phyloP scores from a whole-genome alignment of 2,329 filamentous ascomycete species.

The Paecilomyces niveus region DNA sequence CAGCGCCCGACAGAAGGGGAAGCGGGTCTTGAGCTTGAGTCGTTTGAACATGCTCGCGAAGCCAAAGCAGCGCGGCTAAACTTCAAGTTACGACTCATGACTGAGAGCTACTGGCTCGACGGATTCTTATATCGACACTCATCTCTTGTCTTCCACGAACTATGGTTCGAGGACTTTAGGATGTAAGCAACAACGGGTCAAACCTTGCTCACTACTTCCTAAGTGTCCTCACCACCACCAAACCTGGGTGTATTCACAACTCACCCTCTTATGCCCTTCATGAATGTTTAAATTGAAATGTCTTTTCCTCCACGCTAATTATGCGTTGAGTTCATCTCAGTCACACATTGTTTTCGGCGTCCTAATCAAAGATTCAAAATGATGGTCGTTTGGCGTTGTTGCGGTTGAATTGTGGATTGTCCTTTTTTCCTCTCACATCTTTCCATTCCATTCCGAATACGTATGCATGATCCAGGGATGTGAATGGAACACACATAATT shows the following conservation, averaged over 20 bases:
- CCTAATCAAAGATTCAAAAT: neutral
- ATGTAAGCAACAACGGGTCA: too few relatives aligned
- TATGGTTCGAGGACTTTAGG: neutral
- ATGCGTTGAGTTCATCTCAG: neutral
- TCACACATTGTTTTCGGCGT: neutral
- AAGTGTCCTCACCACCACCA: neutral
- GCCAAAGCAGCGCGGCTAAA: conserved; percentile 34
- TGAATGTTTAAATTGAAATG: neutral
- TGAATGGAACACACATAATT: neutral
- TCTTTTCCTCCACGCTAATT: neutral
- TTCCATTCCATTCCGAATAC: neutral
- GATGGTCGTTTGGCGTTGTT: neutral
- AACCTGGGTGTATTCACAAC: neutral
- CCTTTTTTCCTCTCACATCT: conserved; percentile 1
- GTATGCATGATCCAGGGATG: neutral
- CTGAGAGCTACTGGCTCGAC: neutral
- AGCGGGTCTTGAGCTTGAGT: conserved; percentile 35
- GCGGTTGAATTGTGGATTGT: neutral
- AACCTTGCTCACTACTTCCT: neutral
- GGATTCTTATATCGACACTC: neutral
- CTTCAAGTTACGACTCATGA: neutral
- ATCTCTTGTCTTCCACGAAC: neutral
- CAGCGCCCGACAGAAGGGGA: conserved; percentile 21
- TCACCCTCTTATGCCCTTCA: neutral
- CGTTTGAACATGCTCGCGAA: conserved; percentile 42